phyloP scores from a whole-genome alignment of 768 basidiomycete genomes.

The Tylopilus subfusipes region DNA sequence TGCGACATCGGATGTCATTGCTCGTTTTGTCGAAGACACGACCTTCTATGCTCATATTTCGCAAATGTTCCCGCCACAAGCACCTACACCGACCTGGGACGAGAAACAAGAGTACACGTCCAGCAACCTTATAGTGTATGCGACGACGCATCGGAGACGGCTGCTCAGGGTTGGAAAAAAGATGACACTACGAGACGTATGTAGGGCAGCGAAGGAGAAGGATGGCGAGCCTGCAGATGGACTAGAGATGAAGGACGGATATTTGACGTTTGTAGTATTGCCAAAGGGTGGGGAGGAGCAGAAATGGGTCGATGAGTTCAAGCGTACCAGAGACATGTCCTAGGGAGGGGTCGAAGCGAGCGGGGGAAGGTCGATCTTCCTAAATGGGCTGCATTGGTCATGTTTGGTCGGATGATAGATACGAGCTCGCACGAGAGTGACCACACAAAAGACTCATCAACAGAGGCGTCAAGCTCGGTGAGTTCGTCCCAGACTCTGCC shows the following conservation, averaged over 20 bases:
- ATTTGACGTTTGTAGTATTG: conserved; percentile 73
- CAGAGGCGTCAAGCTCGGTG: conserved; percentile 67
- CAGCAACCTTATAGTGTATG: conserved; percentile 73
- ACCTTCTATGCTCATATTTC: conserved; percentile 75
- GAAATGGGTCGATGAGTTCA: conserved; percentile 88
- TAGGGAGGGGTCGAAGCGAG: conserved; percentile 5
- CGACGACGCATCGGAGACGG: conserved; percentile 69
- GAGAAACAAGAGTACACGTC: conserved; percentile 58
- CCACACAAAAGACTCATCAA: conserved; percentile 36
- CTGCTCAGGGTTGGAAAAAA: conserved; percentile 90
- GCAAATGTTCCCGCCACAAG: conserved; percentile 78
- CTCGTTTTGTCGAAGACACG: conserved; percentile 80
- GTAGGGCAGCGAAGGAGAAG: conserved; percentile 56
- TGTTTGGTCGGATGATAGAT: conserved; percentile 28
- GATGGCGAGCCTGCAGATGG: conserved; percentile 67
- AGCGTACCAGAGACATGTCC: conserved; percentile 44
- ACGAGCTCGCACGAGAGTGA: conserved; percentile 5
- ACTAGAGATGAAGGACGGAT: conserved; percentile 78
- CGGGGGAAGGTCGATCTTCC: conserved; percentile 11
- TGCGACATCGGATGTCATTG: conserved; percentile 83
- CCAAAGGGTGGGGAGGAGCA: conserved; percentile 74
- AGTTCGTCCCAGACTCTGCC: conserved; percentile 43
- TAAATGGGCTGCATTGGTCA: conserved; percentile 21
- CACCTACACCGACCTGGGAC: conserved; percentile 75
- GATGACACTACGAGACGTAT: conserved; percentile 80